A percentile compares a stretch with the other conserved stretches of the same genome.
Conservation (phyloP, 73 alveolate genomes). For the Paramecium octaurelia region DNA sequence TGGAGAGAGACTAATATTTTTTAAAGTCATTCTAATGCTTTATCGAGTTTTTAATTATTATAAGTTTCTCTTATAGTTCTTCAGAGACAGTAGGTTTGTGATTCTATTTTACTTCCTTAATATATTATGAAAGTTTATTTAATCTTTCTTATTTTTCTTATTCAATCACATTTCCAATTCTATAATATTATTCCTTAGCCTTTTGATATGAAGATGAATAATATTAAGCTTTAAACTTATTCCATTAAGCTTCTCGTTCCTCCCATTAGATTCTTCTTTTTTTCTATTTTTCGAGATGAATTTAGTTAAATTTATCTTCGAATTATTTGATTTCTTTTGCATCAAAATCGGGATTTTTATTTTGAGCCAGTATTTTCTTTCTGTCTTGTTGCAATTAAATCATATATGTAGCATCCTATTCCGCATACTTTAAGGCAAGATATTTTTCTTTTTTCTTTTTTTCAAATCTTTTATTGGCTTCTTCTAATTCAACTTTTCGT, state of each 20-base stretch:
- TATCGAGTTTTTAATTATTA: not conserved
- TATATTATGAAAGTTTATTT: not conserved
- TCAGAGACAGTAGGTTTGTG: not conserved
- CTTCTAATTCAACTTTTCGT: slow-evolving; percentile 10
- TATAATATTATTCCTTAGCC: not conserved
- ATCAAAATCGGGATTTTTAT: slow-evolving; percentile 51
- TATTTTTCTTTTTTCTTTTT: slow-evolving; percentile 39
- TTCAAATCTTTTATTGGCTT: not conserved
- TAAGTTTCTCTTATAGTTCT: not conserved
- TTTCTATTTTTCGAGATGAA: not conserved
- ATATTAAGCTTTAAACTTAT: slow-evolving; percentile 35
- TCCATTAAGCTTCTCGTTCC: slow-evolving; percentile 37
- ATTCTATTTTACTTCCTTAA: not conserved
- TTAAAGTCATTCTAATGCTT: slow-evolving; percentile 39
- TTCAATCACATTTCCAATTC: not conserved
- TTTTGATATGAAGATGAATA: not conserved
- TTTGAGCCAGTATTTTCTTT: slow-evolving; percentile 5
- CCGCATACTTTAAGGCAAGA: not conserved
- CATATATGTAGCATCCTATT: slow-evolving; percentile 2
- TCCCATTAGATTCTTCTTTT: not conserved
- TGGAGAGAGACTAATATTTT: not conserved
- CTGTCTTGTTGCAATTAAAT: not conserved
- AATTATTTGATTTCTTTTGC: slow-evolving; percentile 31
- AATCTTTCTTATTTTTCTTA: not conserved
- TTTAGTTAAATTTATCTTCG: slow-evolving; percentile 46